Percentiles rank a stretch among this genome's conserved stretches.
Evolutionary conservation across 306 rosid genomes (phyloP).

Genomic region (Acacia melanoxylon): DNA sequence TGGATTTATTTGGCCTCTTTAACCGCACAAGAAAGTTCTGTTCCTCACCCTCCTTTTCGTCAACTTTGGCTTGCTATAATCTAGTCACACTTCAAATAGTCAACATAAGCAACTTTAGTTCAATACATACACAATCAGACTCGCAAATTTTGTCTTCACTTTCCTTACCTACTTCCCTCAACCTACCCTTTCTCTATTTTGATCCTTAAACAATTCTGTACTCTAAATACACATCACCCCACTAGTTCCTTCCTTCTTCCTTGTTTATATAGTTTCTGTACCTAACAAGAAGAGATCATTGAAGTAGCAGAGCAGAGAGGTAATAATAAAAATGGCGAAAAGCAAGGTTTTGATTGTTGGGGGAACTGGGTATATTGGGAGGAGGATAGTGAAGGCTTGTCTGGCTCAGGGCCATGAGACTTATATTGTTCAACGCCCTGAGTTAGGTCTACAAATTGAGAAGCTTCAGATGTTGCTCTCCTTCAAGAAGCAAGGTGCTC

Average conservation of each 20-base stretch:
- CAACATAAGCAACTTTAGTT: not conserved
- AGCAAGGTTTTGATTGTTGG: constrained; percentile 85
- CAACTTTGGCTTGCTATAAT: too few species aligned
- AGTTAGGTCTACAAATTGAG: constrained; percentile 67
- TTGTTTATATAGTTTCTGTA: not conserved
- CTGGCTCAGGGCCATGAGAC: constrained; percentile 69
- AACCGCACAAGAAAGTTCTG: too few species aligned
- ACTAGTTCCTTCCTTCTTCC: not conserved
- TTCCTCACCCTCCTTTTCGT: too few species aligned
- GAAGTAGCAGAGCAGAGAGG: not conserved
- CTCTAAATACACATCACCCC: not conserved
- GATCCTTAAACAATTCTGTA: not conserved
- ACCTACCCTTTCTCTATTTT: not conserved
- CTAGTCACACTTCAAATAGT: not conserved
- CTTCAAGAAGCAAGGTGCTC: constrained; percentile 75
- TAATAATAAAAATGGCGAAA: constrained; percentile 38
- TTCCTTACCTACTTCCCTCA: not conserved
- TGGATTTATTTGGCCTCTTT: too few species aligned
- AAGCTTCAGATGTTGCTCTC: constrained; percentile 63
- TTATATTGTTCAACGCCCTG: constrained; percentile 66
- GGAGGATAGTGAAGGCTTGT: constrained; percentile 72
- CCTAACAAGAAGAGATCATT: not conserved
- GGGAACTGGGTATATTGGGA: constrained; percentile 76
- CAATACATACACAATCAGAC: not conserved
- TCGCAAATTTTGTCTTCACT: not conserved